Base-by-base conservation (phyloP, 2,329 filamentous ascomycete genomes). In the Penicillium palitans region DNA sequence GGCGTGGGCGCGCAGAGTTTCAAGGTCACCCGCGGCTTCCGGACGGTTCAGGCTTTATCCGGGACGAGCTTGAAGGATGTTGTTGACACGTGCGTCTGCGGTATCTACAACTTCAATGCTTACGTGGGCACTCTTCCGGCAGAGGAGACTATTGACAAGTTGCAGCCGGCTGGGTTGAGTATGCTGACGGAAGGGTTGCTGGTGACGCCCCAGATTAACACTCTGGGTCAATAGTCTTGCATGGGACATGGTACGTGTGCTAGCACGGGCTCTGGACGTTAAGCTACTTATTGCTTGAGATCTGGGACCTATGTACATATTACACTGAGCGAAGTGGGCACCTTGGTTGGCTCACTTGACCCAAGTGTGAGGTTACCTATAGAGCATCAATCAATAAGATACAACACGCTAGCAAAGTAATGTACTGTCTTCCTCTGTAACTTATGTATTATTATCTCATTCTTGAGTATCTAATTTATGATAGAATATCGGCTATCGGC, bases 21-120 rank as follows among this genome's bases (percentile, higher is more conserved):
- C 54, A 70, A 72, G 1, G 73, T 84, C 6, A 69, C 69, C 3
- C 76, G 83, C 5, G 71, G 73, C 33, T 74, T 72, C 1, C 54
- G 73, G 40, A 76, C 70, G 0, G 74, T 83, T 4, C 10, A 57
- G 4, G 41, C 48, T 46, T 60, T 84, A 5, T 74, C 74, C 13
- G 81, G 75, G 7, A 80, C 77, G 0, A 81, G 81, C 10, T 67
- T 79, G n/a, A 81, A 80, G 70, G 76, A 83, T 40, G 78, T 85
- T 39, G 72, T 75, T 1, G 71, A 80, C 42, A 71, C 71, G 17
- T 85, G 83, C 64, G 69, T 78, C 19, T 84, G 68, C 44, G 70
- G 82, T 4, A 73, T 84, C 49, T 84, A 84, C 74, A 84, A 84
- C 70, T 84, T 80, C 73, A 85, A 85, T 58, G 78, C 81, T 15